These are phyloP conservation scores for Pontederia crassipes DNA, from an alignment of 176 grass and related monocot genomes.

Conservation along the genomic window DNA sequence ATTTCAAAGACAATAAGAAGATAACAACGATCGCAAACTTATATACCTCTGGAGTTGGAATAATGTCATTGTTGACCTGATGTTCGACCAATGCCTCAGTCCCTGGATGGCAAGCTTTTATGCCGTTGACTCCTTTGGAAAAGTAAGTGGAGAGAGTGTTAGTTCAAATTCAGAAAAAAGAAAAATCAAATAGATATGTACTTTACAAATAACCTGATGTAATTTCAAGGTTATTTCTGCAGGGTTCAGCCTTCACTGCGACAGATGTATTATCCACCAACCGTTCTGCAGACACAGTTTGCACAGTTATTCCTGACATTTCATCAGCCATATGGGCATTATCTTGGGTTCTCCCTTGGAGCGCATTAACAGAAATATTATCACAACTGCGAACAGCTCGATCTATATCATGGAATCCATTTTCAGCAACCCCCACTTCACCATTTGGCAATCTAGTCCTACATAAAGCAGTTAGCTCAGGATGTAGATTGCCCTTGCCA, in stretches of 20 bases:
- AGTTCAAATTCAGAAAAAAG: constrained; percentile 5
- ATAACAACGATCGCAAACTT: neutral
- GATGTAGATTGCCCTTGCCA: constrained; percentile 32
- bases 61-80: constrained; percentile 34
- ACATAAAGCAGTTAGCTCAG: constrained; percentile 26
- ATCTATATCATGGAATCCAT: constrained; percentile 48
- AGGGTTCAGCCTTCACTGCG: constrained; percentile 27
- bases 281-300: constrained; percentile 29
- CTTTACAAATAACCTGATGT: constrained; percentile 25
- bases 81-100: constrained; percentile 30
- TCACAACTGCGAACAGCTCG: constrained; percentile 26
- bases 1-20: neutral
- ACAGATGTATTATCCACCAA: constrained; percentile 23
- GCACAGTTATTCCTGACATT: constrained; percentile 23
- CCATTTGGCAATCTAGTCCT: constrained; percentile 37
- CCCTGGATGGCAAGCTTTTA: constrained; percentile 33
- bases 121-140: constrained; percentile 32
- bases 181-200: neutral
- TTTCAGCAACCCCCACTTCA: constrained; percentile 33
- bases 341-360: constrained; percentile 52
- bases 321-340: constrained; percentile 29
- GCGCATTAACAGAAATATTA: constrained; percentile 23
- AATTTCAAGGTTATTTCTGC: constrained; percentile 29
- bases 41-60: constrained; percentile 49
- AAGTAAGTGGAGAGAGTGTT: constrained; percentile 13